These are phyloP conservation scores for Closterium sp. DNA, from an alignment of 139 green algal species.

Conservation along the genomic window DNA sequence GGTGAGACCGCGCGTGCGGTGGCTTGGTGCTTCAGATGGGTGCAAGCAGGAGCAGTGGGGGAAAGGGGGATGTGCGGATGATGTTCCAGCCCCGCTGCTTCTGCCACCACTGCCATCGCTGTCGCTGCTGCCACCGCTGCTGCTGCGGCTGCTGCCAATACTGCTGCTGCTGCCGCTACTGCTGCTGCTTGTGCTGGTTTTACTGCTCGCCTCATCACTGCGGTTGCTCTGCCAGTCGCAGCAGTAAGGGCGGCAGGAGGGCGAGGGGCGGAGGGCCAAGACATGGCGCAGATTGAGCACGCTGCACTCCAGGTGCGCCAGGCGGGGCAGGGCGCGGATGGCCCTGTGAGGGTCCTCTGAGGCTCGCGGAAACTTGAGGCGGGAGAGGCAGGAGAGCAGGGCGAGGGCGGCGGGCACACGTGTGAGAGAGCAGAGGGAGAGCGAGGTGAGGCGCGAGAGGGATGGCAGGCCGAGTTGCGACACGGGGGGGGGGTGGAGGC, in stretches of 20 bases:
- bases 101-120: too few species aligned
- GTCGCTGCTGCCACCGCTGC: too few species aligned
- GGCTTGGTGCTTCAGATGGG: background rate
- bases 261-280: background rate
- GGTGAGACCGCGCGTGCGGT: background rate
- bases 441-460: background rate
- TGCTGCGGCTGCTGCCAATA: too few species aligned
- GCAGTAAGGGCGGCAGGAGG: background rate
- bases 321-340: background rate
- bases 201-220: too few species aligned
- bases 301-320: background rate
- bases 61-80: background rate
- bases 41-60: background rate
- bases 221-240: background rate
- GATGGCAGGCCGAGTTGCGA: background rate
- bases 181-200: too few species aligned
- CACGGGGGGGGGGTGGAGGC: too few species aligned
- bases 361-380: background rate
- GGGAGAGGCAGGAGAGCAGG: background rate
- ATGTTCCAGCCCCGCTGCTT: background rate
- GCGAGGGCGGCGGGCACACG: background rate
- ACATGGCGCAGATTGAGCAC: background rate
- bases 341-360: background rate
- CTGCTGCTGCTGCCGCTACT: too few species aligned
- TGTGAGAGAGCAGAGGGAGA: background rate